A percentile compares a stretch with the other conserved stretches of the same genome.
These are phyloP conservation scores for Aspergillus wentii DNA, from an alignment of 495 filamentous ascomycete species.

Conservation along the genomic window DNA sequence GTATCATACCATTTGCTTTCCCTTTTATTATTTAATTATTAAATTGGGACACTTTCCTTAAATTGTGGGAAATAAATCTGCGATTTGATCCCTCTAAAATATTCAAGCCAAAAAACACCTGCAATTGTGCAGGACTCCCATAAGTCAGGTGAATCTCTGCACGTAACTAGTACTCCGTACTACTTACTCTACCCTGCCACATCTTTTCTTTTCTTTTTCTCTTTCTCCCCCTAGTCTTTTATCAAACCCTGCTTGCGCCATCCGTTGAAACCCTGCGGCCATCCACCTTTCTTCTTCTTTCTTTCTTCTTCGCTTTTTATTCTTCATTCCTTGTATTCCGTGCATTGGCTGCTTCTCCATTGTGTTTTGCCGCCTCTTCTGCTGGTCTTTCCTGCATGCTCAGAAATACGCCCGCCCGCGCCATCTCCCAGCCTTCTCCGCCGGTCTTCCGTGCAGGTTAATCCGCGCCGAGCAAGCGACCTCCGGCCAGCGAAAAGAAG, in stretches of 20 bases:
- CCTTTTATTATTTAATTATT: no score
- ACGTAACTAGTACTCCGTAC: neutral
- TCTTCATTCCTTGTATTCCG: neutral
- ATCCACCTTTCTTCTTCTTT: neutral
- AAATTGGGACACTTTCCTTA: no score
- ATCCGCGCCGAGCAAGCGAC: slow-evolving; percentile 47
- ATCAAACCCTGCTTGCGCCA: no score
- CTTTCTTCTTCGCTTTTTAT: neutral
- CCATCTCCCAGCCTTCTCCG: slow-evolving; percentile 35
- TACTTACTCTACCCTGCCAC: neutral
- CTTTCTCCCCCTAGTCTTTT: slow-evolving; percentile 1
- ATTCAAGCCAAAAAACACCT: no score
- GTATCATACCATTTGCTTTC: no score
- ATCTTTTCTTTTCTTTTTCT: neutral
- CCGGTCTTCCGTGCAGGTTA: slow-evolving; percentile 25
- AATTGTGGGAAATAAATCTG: no score
- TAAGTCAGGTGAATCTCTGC: no score
- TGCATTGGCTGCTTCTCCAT: slow-evolving; percentile 2
- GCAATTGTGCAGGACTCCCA: no score
- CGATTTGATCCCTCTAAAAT: no score
- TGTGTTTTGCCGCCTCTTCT: slow-evolving; percentile 5
- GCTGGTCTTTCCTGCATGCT: slow-evolving; percentile 24
- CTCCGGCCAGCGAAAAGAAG: slow-evolving; percentile 33
- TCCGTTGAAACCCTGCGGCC: no score
- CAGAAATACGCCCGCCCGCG: slow-evolving; percentile 36